Conservation (phyloP, 2,329 filamentous ascomycete genomes). For the Didymosphaeria variabile region DNA sequence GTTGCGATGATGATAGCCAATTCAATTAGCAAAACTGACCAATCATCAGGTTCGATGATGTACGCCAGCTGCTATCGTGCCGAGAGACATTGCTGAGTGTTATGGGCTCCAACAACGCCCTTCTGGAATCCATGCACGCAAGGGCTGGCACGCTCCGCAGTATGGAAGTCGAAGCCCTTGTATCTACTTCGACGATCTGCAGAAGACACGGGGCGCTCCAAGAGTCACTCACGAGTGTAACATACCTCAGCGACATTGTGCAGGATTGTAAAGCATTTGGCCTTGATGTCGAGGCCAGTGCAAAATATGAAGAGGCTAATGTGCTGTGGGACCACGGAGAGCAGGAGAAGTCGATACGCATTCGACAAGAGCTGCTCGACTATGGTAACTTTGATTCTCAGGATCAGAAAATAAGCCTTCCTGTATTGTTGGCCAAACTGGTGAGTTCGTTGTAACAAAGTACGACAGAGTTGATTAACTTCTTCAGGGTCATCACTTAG, state of each 20-base stretch:
- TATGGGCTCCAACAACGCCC: constrained; percentile 72
- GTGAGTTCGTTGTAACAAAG: constrained; percentile 47
- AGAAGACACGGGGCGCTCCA: constrained; percentile 83
- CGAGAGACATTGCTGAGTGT: constrained; percentile 84
- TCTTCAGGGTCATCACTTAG: constrained; percentile 78
- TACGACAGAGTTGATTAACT: constrained; percentile 21
- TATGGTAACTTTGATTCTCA: constrained; percentile 44
- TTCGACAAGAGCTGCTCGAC: constrained; percentile 75
- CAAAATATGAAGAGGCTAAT: constrained; percentile 84
- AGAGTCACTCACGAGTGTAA: constrained; percentile 86
- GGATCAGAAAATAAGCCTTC: constrained; percentile 38
- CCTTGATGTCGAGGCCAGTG: constrained; percentile 77
- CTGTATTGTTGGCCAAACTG: constrained; percentile 85
- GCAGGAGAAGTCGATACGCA: constrained; percentile 84
- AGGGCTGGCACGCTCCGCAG: constrained; percentile 71
- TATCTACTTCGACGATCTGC: constrained; percentile 78
- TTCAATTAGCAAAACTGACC: constrained; percentile 22
- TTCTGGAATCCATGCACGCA: constrained; percentile 69
- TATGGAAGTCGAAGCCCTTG: constrained; percentile 78
- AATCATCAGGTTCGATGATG: constrained; percentile 73
- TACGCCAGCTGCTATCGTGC: constrained; percentile 81
- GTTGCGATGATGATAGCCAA: constrained; percentile 35
- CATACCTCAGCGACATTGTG: constrained; percentile 82
- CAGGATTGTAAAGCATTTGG: constrained; percentile 73
- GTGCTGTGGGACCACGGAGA: constrained; percentile 96